phyloP scores from a whole-genome alignment of 306 rosid species.

The Rosa multiflora region DNA sequence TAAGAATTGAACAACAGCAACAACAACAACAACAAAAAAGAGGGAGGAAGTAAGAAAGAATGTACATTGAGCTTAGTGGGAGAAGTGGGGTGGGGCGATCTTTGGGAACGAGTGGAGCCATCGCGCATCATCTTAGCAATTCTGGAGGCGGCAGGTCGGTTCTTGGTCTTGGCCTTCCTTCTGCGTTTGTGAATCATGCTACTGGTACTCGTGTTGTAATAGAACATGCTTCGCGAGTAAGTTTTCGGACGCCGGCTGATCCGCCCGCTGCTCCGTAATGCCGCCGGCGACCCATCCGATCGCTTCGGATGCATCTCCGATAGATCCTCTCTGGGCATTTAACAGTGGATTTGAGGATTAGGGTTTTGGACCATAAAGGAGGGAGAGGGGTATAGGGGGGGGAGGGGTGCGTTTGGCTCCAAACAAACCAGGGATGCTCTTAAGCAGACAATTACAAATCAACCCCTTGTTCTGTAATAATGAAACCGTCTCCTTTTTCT shows the following conservation, averaged over 20 bases:
- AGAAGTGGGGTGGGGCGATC: not conserved
- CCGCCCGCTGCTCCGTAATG: slow-evolving; percentile 78
- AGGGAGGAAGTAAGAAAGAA: not conserved
- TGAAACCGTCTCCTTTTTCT: too few species aligned
- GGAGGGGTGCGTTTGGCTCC: too few species aligned
- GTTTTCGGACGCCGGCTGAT: slow-evolving; percentile 52
- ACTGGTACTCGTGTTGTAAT: slow-evolving; percentile 39
- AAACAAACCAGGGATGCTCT: too few species aligned
- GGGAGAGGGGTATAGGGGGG: too few species aligned
- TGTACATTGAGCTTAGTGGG: slow-evolving; percentile 7
- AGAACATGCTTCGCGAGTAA: slow-evolving; percentile 46
- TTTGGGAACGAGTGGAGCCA: not conserved
- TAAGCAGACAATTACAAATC: too few species aligned
- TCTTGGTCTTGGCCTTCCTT: slow-evolving; percentile 57
- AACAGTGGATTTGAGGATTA: not conserved
- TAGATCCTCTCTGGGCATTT: not conserved
- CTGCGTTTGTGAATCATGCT: slow-evolving; percentile 30
- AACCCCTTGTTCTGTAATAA: too few species aligned
- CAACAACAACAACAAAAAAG: not conserved
- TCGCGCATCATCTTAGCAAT: slow-evolving; percentile 60
- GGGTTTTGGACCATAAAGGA: slow-evolving; percentile 14
- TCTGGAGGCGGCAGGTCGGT: slow-evolving; percentile 73
- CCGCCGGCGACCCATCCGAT: slow-evolving; percentile 58
- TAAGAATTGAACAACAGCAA: not conserved
- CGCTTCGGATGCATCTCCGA: slow-evolving; percentile 65